phyloP scores from a whole-genome alignment of 2,329 filamentous ascomycete species.

The Aaosphaeria pasadenensis region DNA sequence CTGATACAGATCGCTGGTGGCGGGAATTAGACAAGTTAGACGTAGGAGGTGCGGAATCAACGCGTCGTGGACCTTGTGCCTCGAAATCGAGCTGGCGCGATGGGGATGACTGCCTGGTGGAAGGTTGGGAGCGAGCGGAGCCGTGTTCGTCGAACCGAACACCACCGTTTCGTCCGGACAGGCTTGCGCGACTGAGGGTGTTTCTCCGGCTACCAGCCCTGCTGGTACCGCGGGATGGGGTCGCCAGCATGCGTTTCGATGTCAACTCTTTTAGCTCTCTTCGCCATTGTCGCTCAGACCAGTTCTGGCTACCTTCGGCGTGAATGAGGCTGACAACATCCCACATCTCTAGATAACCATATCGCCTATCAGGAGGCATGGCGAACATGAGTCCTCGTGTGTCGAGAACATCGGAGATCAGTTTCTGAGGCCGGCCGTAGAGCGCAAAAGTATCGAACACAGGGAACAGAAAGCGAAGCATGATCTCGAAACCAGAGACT shows the following conservation, averaged over 20 bases:
- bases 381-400: slow-evolving; percentile 94
- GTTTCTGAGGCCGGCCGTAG: slow-evolving; percentile 82
- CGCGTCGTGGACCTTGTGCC: slow-evolving; percentile 31
- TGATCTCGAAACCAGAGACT: slow-evolving; percentile 91
- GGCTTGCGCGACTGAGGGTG: slow-evolving; percentile 40
- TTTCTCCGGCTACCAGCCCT: slow-evolving; percentile 41
- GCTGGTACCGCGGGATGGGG: slow-evolving; percentile 35
- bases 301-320: slow-evolving; percentile 69
- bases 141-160: slow-evolving; percentile 44
- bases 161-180: slow-evolving; percentile 25
- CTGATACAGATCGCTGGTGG: slow-evolving; percentile 51
- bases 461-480: slow-evolving; percentile 88
- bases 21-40: slow-evolving; percentile 23
- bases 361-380: slow-evolving; percentile 83
- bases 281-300: slow-evolving; percentile 88
- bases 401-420: slow-evolving; percentile 85
- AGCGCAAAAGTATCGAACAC: slow-evolving; percentile 89
- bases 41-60: slow-evolving; percentile 42
- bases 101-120: slow-evolving; percentile 45
- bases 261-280: slow-evolving; percentile 86
- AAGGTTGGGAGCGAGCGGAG: slow-evolving; percentile 43
- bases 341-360: slow-evolving; percentile 85
- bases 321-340: slow-evolving; percentile 81
- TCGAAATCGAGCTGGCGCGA: slow-evolving; percentile 25
- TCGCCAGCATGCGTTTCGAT: slow-evolving; percentile 66